Conservation (phyloP, 1,284 basidiomycete genomes). For the Sporisorium sorghi region DNA sequence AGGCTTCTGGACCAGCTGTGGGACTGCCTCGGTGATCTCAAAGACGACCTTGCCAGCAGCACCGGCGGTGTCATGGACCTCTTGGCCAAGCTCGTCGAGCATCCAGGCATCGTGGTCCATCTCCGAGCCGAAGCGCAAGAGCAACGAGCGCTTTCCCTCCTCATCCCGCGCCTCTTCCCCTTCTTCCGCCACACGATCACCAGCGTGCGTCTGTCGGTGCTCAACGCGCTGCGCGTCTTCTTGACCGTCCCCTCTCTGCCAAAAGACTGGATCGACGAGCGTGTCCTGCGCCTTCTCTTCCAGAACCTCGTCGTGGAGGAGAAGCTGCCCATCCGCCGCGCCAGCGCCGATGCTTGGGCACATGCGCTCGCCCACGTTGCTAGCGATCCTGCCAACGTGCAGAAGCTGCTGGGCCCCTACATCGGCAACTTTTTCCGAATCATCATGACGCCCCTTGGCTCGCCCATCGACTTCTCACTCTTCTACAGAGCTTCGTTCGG, state of each 20-base stretch:
- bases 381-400: slow-evolving; percentile 29
- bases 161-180: slow-evolving; percentile 90
- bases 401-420: slow-evolving; percentile 57
- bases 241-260: slow-evolving; percentile 81
- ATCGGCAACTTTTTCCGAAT: slow-evolving; percentile 74
- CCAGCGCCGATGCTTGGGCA: slow-evolving; percentile 83
- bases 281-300: slow-evolving; percentile 86
- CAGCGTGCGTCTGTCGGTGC: slow-evolving; percentile 91
- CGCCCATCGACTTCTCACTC: slow-evolving; percentile 78
- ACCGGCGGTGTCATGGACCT: slow-evolving; percentile 98
- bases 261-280: slow-evolving; percentile 82
- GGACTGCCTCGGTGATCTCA: slow-evolving; percentile 90
- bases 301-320: slow-evolving; percentile 97
- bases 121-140: slow-evolving; percentile 69
- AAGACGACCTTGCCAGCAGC: slow-evolving; percentile 96
- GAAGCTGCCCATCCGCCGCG: slow-evolving; percentile 83
- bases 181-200: slow-evolving; percentile 98
- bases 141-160: slow-evolving; percentile 74
- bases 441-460: slow-evolving; percentile 90
- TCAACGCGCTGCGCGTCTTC: slow-evolving; percentile 88
- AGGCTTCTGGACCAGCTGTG: slow-evolving; percentile 86
- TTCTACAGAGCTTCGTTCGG: slow-evolving; percentile 74
- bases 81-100: slow-evolving; percentile 41
- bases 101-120: slow-evolving; percentile 80
- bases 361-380: slow-evolving; percentile 74